These are phyloP conservation scores for Ogataea corticis DNA, from an alignment of 805 yeast genomes.

Conservation along the genomic window DNA sequence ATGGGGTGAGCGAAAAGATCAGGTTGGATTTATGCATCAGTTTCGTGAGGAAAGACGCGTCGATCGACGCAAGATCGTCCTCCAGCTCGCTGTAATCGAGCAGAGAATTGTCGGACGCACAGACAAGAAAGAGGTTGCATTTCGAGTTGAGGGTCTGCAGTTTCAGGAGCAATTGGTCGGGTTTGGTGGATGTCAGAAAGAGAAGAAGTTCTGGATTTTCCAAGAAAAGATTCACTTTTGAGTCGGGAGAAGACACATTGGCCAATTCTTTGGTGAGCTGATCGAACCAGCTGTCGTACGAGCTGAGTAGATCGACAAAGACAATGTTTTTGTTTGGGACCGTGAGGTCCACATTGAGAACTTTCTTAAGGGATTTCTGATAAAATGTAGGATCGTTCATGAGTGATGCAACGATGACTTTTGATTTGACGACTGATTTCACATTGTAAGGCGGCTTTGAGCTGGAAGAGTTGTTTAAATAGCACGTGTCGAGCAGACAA, in stretches of 20 bases:
- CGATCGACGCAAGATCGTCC: conserved; percentile 33
- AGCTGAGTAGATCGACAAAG: conserved; percentile 42
- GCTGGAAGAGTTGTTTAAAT: conserved; percentile 32
- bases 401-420: conserved; percentile 40
- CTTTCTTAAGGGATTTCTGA: conserved; percentile 36
- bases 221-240: conserved; percentile 25
- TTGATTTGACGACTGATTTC: conserved; percentile 25
- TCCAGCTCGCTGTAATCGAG: conserved; percentile 20
- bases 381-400: conserved; percentile 23
- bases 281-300: conserved; percentile 34
- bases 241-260: conserved; percentile 22
- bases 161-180: conserved; percentile 18
- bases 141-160: conserved; percentile 19
- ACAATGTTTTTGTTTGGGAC: conserved; percentile 34
- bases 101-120: conserved; percentile 23
- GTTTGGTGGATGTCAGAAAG: conserved; percentile 15
- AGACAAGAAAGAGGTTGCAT: conserved; percentile 27
- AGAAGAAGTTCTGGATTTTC: conserved; percentile 33
- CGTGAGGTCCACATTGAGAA: conserved; percentile 40
- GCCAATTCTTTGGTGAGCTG: conserved; percentile 7
- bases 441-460: not conserved
- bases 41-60: conserved; percentile 47
- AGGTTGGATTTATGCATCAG: conserved; percentile 51
- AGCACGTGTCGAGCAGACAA: conserved; percentile 46
- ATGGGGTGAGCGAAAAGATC: conserved; percentile 60